These are phyloP conservation scores for Herpetomonas muscarum DNA, from an alignment of 208 protist genomes.

Conservation along the genomic window DNA sequence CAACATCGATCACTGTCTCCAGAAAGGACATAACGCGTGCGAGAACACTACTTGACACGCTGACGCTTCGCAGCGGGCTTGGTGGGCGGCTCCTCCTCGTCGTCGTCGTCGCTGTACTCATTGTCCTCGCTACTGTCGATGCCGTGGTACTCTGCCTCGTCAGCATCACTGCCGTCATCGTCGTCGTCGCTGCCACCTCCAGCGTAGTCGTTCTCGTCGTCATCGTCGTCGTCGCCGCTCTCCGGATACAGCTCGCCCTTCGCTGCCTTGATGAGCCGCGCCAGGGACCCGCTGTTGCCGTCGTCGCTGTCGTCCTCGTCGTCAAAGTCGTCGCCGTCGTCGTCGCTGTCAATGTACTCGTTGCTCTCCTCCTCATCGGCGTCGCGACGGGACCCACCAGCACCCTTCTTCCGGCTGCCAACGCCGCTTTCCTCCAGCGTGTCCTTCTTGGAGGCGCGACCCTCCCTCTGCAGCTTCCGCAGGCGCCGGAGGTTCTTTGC, in stretches of 20 bases:
- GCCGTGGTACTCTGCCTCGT: not conserved
- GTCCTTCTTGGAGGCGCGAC: slow-evolving; percentile 59
- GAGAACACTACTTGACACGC: no score
- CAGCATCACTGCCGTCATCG: slow-evolving; percentile 15
- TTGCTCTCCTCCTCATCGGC: slow-evolving; percentile 18
- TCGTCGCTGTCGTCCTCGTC: slow-evolving; percentile 22
- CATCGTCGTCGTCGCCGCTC: slow-evolving; percentile 26
- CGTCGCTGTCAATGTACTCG: slow-evolving; percentile 1
- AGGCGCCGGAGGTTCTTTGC: slow-evolving; percentile 77
- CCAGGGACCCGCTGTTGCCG: slow-evolving; percentile 21
- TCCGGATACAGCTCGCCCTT: slow-evolving; percentile 33
- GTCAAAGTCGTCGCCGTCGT: slow-evolving; percentile 3
- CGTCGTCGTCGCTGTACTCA: not conserved
- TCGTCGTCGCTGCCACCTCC: slow-evolving; percentile 24
- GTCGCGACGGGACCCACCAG: slow-evolving; percentile 14
- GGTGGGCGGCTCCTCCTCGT: no score
- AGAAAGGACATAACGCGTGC: no score
- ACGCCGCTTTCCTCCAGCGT: slow-evolving; percentile 53
- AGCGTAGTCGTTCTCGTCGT: slow-evolving; percentile 21
- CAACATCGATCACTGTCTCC: no score
- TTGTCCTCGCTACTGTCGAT: slow-evolving; percentile 5
- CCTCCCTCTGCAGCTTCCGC: slow-evolving; percentile 58
- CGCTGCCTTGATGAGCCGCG: slow-evolving; percentile 23
- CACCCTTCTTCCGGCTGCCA: slow-evolving; percentile 17
- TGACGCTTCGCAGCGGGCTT: no score